Evolutionary conservation across 495 filamentous ascomycete species (phyloP).

Genomic region (Aspergillus biplanus): DNA sequence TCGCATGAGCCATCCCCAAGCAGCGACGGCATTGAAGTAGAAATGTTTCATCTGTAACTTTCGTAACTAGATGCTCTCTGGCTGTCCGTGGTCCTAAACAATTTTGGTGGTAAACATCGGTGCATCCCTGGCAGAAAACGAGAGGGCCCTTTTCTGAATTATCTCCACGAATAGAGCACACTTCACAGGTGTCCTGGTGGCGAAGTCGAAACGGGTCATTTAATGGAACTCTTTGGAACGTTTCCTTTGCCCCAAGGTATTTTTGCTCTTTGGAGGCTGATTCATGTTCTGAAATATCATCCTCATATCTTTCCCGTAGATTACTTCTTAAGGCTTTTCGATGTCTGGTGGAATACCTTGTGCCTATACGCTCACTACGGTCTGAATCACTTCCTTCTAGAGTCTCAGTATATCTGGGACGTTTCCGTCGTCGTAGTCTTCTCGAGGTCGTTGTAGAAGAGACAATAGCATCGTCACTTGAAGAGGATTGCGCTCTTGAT

Average conservation of each 20-base stretch:
- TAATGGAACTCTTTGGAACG: slow-evolving; percentile 58
- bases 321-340: slow-evolving; percentile 43
- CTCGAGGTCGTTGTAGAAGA: slow-evolving; percentile 27
- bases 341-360: slow-evolving; percentile 35
- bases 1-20: slow-evolving; percentile 64
- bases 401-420: slow-evolving; percentile 13
- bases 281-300: slow-evolving; percentile 67
- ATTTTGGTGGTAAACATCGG: slow-evolving; percentile 73
- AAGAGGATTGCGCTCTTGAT: slow-evolving; percentile 13
- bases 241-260: slow-evolving; percentile 64
- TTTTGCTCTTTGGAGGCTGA: slow-evolving; percentile 50
- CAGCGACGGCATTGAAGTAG: slow-evolving; percentile 91
- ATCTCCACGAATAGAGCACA: slow-evolving; percentile 62
- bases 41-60: slow-evolving; percentile 74
- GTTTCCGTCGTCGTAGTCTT: slow-evolving; percentile 43
- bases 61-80: slow-evolving; percentile 94
- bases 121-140: slow-evolving; percentile 91
- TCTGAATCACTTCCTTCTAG: slow-evolving; percentile 25
- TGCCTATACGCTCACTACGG: slow-evolving; percentile 14
- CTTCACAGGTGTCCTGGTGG: slow-evolving; percentile 73
- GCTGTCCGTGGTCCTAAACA: slow-evolving; percentile 75
- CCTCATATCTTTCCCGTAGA: slow-evolving; percentile 68
- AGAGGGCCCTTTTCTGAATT: slow-evolving; percentile 62
- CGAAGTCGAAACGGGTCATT: slow-evolving; percentile 63
- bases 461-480: slow-evolving; percentile 32